Base-by-base conservation (phyloP, 1,284 basidiomycete genomes). In the Apiotrichum mycotoxinovorans region DNA sequence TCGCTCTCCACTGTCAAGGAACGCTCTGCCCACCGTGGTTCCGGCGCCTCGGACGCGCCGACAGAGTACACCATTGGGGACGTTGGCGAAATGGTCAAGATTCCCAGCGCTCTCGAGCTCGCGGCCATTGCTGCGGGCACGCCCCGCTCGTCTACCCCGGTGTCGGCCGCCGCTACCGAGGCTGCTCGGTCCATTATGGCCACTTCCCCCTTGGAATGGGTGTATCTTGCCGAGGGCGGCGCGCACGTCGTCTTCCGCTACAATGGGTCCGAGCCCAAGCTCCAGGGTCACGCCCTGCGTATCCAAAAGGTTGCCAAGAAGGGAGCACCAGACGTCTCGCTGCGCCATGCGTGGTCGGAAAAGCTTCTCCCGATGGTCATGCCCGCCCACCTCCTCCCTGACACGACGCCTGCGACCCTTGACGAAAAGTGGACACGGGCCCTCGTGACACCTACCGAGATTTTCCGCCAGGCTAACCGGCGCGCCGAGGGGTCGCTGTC, bases 211-310 rank as follows among this genome's bases (percentile, higher is more conserved):
- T 27, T 38, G 15, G 80, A 91, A 70, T 95, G 91, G 92, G 78
- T 74, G 58, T 96, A 95, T 70, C 78, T 91, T 30, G 85, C 89
- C 1, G 92, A 95, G 76, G 92, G 92, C 17, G 89, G 88, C n/a
- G 87, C 89, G 11, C 88, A 89, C 11, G 84, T 91, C 62, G 89
- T 95, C 23, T 90, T 91, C 75, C 85, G 87, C 10, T 94, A 92
- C 70, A 67, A 70, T 14, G 89, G 90, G 0, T 76, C 82, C 0
- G 58, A 75, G 51, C 72, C 80, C 2, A 60, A 71, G 1, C 87
- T 88, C 68, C 74, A 80, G 47, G 83, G 84, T 9, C 87, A 80
- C 41, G 87, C 87, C 0, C 80, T 96, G 33, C 83, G 91, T 11
- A 41, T 55, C 56, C 42, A 35, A 47, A 58, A 46, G 41, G 51